Conservation (phyloP, 2,329 filamentous ascomycete genomes). For the Pyricularia pennisetigena region DNA sequence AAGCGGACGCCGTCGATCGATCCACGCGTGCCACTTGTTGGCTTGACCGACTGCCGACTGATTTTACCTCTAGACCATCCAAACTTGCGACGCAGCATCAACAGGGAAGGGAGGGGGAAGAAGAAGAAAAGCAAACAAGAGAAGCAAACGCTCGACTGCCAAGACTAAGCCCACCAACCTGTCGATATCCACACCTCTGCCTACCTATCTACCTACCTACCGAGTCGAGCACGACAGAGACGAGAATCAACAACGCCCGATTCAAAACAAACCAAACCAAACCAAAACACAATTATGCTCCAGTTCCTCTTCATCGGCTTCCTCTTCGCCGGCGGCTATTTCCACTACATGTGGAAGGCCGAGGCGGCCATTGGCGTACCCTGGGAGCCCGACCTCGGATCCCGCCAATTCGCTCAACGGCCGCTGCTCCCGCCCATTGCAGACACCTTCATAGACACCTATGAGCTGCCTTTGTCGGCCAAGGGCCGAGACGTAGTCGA, state of each 20-base stretch:
- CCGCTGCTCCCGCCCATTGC: conserved; percentile 34
- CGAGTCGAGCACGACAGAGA: neutral
- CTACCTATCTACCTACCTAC: neutral
- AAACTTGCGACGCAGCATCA: neutral
- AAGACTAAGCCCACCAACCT: neutral
- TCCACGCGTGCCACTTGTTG: neutral
- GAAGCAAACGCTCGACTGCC: neutral
- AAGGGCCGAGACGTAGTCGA: conserved; percentile 53
- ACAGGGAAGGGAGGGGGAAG: neutral
- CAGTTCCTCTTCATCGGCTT: conserved; percentile 25
- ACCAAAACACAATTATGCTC: neutral
- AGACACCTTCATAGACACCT: conserved; percentile 32
- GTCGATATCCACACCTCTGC: neutral
- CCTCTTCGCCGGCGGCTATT: conserved; percentile 25
- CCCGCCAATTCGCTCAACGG: conserved; percentile 35
- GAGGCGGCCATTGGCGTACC: conserved; percentile 32
- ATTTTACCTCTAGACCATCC: neutral
- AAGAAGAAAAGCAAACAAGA: neutral
- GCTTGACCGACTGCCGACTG: neutral
- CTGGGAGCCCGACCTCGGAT: conserved; percentile 39
- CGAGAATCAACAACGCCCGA: neutral
- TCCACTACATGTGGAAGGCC: conserved; percentile 32
- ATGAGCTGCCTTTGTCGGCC: conserved; percentile 48
- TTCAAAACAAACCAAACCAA: neutral
- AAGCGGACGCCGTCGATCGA: neutral